phyloP scores from a whole-genome alignment of 2,329 filamentous ascomycete genomes.

The Cladosporium sp. region DNA sequence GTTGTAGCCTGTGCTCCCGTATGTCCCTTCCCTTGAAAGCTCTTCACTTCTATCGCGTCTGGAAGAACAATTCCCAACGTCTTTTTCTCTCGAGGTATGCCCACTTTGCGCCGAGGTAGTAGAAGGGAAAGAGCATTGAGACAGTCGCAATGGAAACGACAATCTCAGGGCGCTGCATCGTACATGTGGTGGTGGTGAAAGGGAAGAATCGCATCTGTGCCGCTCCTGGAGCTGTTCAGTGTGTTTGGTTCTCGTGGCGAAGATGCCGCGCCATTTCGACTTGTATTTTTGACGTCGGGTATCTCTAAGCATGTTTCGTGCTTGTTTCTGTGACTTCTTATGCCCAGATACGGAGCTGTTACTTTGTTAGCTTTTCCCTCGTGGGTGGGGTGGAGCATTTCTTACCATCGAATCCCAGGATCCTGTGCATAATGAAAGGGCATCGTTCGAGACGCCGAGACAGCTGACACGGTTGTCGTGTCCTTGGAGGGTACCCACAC shows the following conservation, averaged over 20 bases:
- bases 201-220: constrained; percentile 18
- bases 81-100: constrained; percentile 10
- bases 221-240: constrained; percentile 13
- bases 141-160: not conserved
- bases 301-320: constrained; percentile 17
- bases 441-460: constrained; percentile 96
- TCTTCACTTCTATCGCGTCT: constrained; percentile 9
- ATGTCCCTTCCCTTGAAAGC: not conserved
- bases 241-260: constrained; percentile 6
- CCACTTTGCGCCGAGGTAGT: constrained; percentile 11
- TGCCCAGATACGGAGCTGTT: constrained; percentile 55
- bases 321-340: constrained; percentile 30
- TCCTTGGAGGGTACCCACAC: constrained; percentile 92
- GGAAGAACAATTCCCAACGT: not conserved
- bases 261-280: constrained; percentile 11
- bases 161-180: constrained; percentile 14
- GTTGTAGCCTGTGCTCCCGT: constrained; percentile 9
- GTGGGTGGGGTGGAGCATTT: not conserved
- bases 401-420: constrained; percentile 98
- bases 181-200: constrained; percentile 12
- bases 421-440: constrained; percentile 97
- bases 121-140: constrained; percentile 13
- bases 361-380: constrained; percentile 24
- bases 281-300: constrained; percentile 11
- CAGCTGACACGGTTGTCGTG: constrained; percentile 99